phyloP scores from a whole-genome alignment of 192 early-diverging fungal genomes.

The Coemansia sp. region DNA sequence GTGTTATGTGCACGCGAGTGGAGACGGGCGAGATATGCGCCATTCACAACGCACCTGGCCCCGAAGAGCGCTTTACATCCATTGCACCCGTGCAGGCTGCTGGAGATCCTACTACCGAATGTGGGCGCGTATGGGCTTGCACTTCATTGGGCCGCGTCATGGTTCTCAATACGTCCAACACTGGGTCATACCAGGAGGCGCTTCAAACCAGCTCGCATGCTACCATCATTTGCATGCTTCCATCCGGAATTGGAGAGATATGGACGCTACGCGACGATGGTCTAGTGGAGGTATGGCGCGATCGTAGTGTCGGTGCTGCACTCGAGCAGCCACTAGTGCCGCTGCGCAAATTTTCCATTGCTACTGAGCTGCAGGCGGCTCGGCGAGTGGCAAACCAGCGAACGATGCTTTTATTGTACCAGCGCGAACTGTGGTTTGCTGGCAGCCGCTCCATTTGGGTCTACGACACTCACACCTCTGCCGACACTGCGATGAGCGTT shows the following conservation, averaged over 20 bases:
- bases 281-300: conserved; percentile 40
- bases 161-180: conserved; percentile 33
- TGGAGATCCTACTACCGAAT: conserved; percentile 27
- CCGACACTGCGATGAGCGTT: conserved; percentile 20
- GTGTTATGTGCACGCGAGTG: conserved; percentile 49
- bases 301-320: conserved; percentile 20
- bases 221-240: conserved; percentile 26
- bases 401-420: conserved; percentile 20
- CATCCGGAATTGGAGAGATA: conserved; percentile 31
- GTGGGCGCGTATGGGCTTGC: conserved; percentile 40
- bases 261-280: conserved; percentile 55
- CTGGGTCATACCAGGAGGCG: conserved; percentile 24
- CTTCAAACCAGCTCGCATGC: conserved; percentile 23
- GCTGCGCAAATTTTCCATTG: conserved; percentile 37
- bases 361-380: conserved; percentile 29
- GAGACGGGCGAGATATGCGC: conserved; percentile 52
- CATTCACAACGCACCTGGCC: conserved; percentile 48
- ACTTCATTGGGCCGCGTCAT: conserved; percentile 41
- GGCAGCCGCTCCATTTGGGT: conserved; percentile 42
- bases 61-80: conserved; percentile 53
- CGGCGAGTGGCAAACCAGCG: conserved; percentile 24
- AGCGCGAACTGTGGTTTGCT: conserved; percentile 52
- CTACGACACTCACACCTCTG: conserved; percentile 34
- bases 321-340: conserved; percentile 32
- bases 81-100: conserved; percentile 39